phyloP scores from a whole-genome alignment of 805 yeast genomes.

The Yamadazyma ubonensis region DNA sequence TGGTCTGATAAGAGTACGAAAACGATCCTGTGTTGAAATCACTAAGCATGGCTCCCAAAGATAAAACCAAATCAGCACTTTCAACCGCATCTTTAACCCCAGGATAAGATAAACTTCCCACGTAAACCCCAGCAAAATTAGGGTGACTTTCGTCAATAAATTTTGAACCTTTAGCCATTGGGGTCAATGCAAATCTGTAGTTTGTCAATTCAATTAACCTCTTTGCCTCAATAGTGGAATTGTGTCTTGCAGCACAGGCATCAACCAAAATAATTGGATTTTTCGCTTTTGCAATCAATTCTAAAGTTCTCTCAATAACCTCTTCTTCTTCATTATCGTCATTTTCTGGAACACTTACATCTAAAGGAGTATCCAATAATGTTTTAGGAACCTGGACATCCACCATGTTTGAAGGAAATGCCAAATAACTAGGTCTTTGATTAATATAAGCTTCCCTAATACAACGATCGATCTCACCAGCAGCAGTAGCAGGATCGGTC shows the following conservation, averaged over 20 bases:
- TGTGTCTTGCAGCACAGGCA: slow-evolving; percentile 84
- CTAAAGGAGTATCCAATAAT: slow-evolving; percentile 62
- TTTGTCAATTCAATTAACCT: slow-evolving; percentile 63
- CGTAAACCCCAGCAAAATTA: slow-evolving; percentile 81
- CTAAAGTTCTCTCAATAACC: slow-evolving; percentile 40
- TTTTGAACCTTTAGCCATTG: slow-evolving; percentile 79
- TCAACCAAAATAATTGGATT: slow-evolving; percentile 79
- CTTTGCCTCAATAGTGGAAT: slow-evolving; percentile 60
- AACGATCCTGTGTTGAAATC: slow-evolving; percentile 91
- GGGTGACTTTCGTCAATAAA: slow-evolving; percentile 65
- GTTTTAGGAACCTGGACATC: slow-evolving; percentile 59
- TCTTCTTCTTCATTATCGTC: slow-evolving; percentile 39
- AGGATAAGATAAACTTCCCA: slow-evolving; percentile 65
- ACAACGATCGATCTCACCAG: slow-evolving; percentile 69
- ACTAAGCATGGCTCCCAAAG: slow-evolving; percentile 80
- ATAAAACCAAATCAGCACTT: slow-evolving; percentile 61
- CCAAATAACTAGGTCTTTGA: slow-evolving; percentile 82
- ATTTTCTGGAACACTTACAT: slow-evolving; percentile 39
- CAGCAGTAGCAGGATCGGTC: slow-evolving; percentile 63
- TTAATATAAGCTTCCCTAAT: slow-evolving; percentile 66
- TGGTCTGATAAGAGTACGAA: slow-evolving; percentile 72
- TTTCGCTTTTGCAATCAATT: slow-evolving; percentile 54
- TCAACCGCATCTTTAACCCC: slow-evolving; percentile 17
- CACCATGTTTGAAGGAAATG: slow-evolving; percentile 78
- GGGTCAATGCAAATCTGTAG: slow-evolving; percentile 82